phyloP scores from a whole-genome alignment of 176 grass and related monocot species.

The Oryza nivara region DNA sequence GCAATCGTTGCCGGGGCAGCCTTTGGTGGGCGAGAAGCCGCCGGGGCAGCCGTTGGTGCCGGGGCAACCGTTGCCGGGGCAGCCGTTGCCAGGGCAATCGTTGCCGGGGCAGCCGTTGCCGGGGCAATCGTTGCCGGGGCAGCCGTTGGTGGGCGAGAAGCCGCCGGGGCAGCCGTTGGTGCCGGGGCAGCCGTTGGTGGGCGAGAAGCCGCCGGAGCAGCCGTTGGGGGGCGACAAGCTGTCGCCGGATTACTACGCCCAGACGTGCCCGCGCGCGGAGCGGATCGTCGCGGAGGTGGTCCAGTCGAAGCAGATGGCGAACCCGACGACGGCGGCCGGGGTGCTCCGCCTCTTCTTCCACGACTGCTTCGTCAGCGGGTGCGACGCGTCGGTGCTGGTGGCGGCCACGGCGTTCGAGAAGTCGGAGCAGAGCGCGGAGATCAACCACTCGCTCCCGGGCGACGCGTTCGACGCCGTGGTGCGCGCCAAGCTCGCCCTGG shows the following conservation, averaged over 20 bases:
- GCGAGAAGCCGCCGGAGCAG: background rate
- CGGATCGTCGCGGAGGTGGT: constrained; percentile 71
- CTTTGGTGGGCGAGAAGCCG: no score
- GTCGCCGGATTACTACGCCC: constrained; percentile 46
- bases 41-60: no score
- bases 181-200: background rate
- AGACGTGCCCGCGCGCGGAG: constrained; percentile 68
- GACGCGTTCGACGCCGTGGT: constrained; percentile 80
- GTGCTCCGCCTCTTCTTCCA: constrained; percentile 89
- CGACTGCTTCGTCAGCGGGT: constrained; percentile 85
- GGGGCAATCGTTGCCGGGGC: no score
- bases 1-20: no score
- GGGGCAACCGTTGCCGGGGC: no score
- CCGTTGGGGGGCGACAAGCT: constrained; percentile 44
- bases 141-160: no score
- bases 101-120: no score
- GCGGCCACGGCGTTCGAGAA: constrained; percentile 62
- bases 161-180: no score
- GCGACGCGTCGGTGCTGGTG: constrained; percentile 78
- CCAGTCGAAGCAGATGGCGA: constrained; percentile 65
- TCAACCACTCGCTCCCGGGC: constrained; percentile 80
- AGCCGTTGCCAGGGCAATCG: no score
- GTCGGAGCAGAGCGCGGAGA: constrained; percentile 71
- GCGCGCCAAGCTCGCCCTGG: constrained; percentile 72
- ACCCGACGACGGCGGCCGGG: constrained; percentile 79